Evolutionary conservation across 345 rosid genomes (phyloP), one percentile per base, ranked within the genome.

Genomic region (Brassica carinata): DNA sequence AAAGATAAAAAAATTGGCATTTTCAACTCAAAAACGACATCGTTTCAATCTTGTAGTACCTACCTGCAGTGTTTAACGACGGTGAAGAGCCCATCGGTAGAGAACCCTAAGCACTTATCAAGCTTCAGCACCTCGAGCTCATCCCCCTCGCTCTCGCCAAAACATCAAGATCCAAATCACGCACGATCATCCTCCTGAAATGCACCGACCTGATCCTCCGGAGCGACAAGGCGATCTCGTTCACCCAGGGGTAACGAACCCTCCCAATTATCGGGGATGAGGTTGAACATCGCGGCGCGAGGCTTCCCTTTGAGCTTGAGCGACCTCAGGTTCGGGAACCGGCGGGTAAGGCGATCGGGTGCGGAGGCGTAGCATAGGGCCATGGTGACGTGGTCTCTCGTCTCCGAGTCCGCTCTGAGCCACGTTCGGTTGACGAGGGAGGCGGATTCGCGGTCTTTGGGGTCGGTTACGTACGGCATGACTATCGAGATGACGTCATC

Each of bases 181-280:
- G 78, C 4, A 93, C 94, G 68, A 92, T 90, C 99, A 93, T 96
- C 71, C 99, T 79, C 45, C 95, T 72, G 67, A 93, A 91, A 68
- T 96, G 99, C 63, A 93, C 84, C 0, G 91, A 86, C 66, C 80
- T 92, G 75, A 96, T 88, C 83, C 86, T 87, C 71, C 81, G 81
- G 2, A 96, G 82, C 0, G 86, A 84, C 7, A 10, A 38, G 0
- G 89, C 79, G 8, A 96, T 92, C 83, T 86, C 95, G 0, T 65
- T 68, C 6, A 91, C 89, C 98, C 98, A 96, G 0, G 96, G 4
- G 90, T 85, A 1, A 87, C 93, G 26, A 78, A 85, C 0, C 99
- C 99, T 5, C 99, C 99, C 99, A 93, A 67, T 93, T 88, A 83
- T 93, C 98, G 0, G 97, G 99, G 27, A 96, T 93, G 33, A 91